phyloP scores from a whole-genome alignment of 2,329 filamentous ascomycete species.

The Alternaria brassicae region DNA sequence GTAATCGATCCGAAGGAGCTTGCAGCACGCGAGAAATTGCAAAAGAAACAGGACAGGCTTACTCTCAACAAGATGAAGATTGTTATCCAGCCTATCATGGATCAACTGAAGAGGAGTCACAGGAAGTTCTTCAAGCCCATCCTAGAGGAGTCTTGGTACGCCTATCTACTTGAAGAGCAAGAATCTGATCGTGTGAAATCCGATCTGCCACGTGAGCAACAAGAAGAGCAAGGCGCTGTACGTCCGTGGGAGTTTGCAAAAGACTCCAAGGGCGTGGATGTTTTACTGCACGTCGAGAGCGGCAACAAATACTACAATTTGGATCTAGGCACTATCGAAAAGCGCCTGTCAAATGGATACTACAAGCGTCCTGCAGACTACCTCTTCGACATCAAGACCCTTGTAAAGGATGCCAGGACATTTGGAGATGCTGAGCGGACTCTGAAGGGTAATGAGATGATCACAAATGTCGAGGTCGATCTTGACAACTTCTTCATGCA shows the following conservation, averaged over 20 bases:
- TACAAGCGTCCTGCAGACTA: slow-evolving; percentile 93
- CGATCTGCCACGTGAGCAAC: slow-evolving; percentile 64
- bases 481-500: slow-evolving; percentile 70
- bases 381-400: slow-evolving; percentile 80
- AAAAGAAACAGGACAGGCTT: slow-evolving; percentile 83
- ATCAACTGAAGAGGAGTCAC: slow-evolving; percentile 90
- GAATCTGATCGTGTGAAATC: slow-evolving; percentile 71
- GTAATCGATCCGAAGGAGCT: slow-evolving; percentile 65
- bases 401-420: slow-evolving; percentile 84
- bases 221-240: slow-evolving; percentile 61
- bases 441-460: slow-evolving; percentile 87
- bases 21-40: slow-evolving; percentile 80
- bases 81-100: slow-evolving; percentile 91
- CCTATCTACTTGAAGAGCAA: slow-evolving; percentile 83
- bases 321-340: slow-evolving; percentile 90
- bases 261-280: slow-evolving; percentile 79
- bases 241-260: slow-evolving; percentile 81
- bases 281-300: slow-evolving; percentile 75
- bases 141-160: slow-evolving; percentile 75
- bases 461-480: slow-evolving; percentile 93
- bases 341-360: slow-evolving; percentile 94
- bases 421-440: slow-evolving; percentile 83
- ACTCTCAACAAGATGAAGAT: slow-evolving; percentile 88
- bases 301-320: slow-evolving; percentile 95
- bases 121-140: slow-evolving; percentile 82